phyloP scores from a whole-genome alignment of 2,329 filamentous ascomycete species.

The Ophiostoma australiae region DNA sequence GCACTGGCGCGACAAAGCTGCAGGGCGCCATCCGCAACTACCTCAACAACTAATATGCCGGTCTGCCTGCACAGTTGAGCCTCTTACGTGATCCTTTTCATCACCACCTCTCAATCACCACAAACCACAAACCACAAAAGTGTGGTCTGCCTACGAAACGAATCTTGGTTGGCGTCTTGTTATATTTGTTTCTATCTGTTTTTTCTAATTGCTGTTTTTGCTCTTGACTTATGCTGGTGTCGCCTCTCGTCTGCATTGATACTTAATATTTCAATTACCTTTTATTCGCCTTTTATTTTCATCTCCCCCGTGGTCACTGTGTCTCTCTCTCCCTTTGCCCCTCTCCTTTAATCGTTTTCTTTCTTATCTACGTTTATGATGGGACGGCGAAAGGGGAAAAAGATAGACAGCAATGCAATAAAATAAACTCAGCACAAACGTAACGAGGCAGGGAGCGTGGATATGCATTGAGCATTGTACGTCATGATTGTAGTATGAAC shows the following conservation, averaged over 20 bases:
- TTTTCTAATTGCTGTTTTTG: not conserved
- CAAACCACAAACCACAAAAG: not conserved
- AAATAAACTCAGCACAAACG: not conserved
- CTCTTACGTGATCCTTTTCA: not conserved
- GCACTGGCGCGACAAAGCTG: slow-evolving; percentile 77
- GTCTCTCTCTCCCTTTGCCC: not conserved
- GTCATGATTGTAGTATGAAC: not conserved
- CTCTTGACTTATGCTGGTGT: not conserved
- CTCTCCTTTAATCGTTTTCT: not conserved
- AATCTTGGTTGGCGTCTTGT: slow-evolving; percentile 11
- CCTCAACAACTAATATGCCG: slow-evolving; percentile 50
- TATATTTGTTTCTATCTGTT: not conserved
- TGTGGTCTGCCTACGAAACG: slow-evolving; percentile 6
- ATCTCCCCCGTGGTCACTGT: too few relatives aligned
- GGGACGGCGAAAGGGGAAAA: not conserved
- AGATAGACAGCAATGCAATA: not conserved
- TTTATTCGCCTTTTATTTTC: not conserved
- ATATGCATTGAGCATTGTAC: not conserved
- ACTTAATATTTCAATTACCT: not conserved
- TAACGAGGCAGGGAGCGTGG: not conserved
- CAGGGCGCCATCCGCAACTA: slow-evolving; percentile 69
- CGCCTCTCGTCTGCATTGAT: not conserved
- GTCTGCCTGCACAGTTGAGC: not conserved
- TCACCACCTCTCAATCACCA: not conserved
- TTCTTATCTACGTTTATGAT: not conserved